Conservation (phyloP, 2,329 filamentous ascomycete species). For the Paecilomyces formosus region DNA sequence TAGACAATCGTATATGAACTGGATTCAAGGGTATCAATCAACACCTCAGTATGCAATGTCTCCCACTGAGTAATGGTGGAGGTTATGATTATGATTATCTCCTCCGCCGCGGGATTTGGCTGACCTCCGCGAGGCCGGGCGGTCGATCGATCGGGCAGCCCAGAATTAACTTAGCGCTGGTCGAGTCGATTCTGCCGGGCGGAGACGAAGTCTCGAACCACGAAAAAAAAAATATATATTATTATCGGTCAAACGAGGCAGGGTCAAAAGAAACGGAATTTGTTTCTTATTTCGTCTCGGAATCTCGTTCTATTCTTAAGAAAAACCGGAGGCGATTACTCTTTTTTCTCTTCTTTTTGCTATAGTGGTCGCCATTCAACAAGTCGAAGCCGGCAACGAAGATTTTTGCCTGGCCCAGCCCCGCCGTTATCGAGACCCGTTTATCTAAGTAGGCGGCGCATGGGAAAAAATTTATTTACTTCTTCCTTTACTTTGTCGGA, state of each 20-base stretch:
- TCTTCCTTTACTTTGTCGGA: background rate
- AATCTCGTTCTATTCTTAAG: background rate
- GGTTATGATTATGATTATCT: background rate
- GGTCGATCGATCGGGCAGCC: background rate
- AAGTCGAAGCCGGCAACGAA: background rate
- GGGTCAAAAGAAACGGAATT: background rate
- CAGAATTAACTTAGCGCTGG: background rate
- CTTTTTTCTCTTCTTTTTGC: background rate
- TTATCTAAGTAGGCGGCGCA: background rate
- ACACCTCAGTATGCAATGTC: background rate
- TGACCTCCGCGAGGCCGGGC: background rate
- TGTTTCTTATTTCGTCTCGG: background rate
- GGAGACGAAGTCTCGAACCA: constrained; percentile 14
- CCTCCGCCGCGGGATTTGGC: background rate
- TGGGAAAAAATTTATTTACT: background rate
- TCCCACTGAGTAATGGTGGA: background rate
- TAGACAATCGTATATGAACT: too few relatives aligned
- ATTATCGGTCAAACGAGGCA: background rate
- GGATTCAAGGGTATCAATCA: background rate
- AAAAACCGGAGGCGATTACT: background rate
- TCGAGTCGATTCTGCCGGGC: constrained; percentile 24
- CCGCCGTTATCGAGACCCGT: background rate
- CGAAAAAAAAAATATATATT: constrained; percentile 20
- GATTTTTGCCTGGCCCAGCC: background rate
- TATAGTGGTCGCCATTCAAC: background rate